phyloP scores from a whole-genome alignment of 768 basidiomycete genomes.

The Phylloporus rhodoxanthus region DNA sequence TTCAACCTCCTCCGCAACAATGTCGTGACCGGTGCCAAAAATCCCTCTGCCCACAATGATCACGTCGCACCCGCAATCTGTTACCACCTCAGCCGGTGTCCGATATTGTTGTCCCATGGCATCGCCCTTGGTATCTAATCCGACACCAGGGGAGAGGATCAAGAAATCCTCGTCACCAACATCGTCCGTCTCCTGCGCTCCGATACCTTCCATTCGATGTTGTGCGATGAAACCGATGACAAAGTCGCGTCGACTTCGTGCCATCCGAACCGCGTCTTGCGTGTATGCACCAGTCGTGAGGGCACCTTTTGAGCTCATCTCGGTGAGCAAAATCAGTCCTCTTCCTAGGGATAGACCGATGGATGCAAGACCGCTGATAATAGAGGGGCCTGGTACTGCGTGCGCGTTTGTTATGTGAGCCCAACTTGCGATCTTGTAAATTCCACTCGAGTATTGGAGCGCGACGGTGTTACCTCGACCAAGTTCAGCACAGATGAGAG shows the following conservation, averaged over 20 bases:
- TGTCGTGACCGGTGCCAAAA: slow-evolving; percentile 56
- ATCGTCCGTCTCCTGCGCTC: slow-evolving; percentile 27
- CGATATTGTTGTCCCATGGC: slow-evolving; percentile 93
- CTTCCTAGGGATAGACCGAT: slow-evolving; percentile 79
- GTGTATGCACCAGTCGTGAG: slow-evolving; percentile 84
- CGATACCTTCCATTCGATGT: slow-evolving; percentile 69
- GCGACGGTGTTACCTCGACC: slow-evolving; percentile 90
- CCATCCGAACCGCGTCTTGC: slow-evolving; percentile 80
- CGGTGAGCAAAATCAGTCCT: slow-evolving; percentile 85
- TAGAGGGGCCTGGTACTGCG: slow-evolving; percentile 90
- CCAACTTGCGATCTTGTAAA: slow-evolving; percentile 93
- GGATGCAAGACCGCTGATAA: slow-evolving; percentile 82
- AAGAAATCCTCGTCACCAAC: slow-evolving; percentile 70
- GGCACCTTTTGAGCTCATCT: slow-evolving; percentile 91
- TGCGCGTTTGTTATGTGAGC: slow-evolving; percentile 97
- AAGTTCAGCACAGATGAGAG: neutral
- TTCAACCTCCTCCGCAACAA: slow-evolving; percentile 36
- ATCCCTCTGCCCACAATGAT: slow-evolving; percentile 97
- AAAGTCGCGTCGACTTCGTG: slow-evolving; percentile 72
- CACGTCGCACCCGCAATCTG: slow-evolving; percentile 81
- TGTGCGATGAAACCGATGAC: slow-evolving; percentile 97
- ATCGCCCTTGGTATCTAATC: slow-evolving; percentile 73
- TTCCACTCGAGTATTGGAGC: slow-evolving; percentile 88
- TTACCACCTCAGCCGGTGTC: slow-evolving; percentile 78
- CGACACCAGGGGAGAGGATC: slow-evolving; percentile 89